Conservation (phyloP, 441 rosid genomes). For the Theobroma grandiflorum region DNA sequence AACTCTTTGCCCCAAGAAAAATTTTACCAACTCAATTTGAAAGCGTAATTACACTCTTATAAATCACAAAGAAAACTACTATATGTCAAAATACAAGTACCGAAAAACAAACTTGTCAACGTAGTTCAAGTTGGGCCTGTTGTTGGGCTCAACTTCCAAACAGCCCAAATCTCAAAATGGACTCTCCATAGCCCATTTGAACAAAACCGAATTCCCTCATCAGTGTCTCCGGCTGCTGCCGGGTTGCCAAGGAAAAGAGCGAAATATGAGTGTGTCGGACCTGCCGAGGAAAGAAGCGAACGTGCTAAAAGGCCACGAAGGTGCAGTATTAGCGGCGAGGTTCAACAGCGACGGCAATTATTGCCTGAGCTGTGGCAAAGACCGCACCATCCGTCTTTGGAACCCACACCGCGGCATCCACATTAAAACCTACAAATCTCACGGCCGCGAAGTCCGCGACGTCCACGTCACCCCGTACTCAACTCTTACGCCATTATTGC, state of each 20-base stretch:
- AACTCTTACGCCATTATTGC: background rate
- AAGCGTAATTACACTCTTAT: background rate
- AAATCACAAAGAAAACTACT: background rate
- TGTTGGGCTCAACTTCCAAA: background rate
- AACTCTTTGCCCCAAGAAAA: background rate
- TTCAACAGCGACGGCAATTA: constrained; percentile 94
- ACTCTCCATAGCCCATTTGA: background rate
- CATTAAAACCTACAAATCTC: constrained; percentile 96
- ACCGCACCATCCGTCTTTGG: constrained; percentile 98
- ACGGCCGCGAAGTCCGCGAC: constrained; percentile 96
- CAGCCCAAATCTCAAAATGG: background rate
- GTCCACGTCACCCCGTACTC: constrained; percentile 88
- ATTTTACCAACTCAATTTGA: background rate
- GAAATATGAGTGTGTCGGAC: constrained; percentile 60
- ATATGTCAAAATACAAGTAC: no score
- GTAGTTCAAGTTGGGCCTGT: background rate
- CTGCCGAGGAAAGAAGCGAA: constrained; percentile 71
- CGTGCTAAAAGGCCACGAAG: constrained; percentile 89
- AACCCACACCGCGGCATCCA: constrained; percentile 96
- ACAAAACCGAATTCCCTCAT: background rate
- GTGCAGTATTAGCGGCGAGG: constrained; percentile 91
- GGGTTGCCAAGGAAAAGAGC: background rate
- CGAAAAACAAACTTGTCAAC: no score
- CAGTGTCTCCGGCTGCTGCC: background rate
- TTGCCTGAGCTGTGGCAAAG: constrained; percentile 92